Evolutionary conservation across 108 stramenopile genomes (phyloP), one percentile per base, ranked within the genome.

Genomic region (Cyclotella atomus): DNA sequence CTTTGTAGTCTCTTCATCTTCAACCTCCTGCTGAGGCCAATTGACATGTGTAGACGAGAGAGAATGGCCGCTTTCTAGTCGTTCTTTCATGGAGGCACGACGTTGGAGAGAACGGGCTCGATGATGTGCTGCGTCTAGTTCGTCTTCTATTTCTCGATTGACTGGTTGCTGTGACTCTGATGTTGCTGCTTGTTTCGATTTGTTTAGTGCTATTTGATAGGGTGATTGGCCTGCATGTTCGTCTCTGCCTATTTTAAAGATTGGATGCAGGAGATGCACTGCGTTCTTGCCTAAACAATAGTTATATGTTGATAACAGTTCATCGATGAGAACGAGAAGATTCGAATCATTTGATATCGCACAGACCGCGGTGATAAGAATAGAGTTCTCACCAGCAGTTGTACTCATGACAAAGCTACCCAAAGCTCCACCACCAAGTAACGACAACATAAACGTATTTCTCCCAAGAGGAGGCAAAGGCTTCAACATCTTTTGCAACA

Each of bases 251-350:
- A 82, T 65, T 72, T 86, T 65, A 73, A 91, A 95, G 59, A 95
- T 89, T 23, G 83, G 88, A 77, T 91, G 90, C 19, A 95, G 74
- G 17, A 68, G 34, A 65, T 95, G 91, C 0, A 92, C 93, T 24
- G 78, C 59, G 73, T 91, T 91, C 68, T 91, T 91, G 8, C 93
- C 93, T 55, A 83, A 62, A 28, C 7, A 3, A 29, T 15, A 35
- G 2, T 24, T 36, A 17, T 59, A 61, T 21, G 2, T 45, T 0
- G 0, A 45, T 0, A 34, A 24, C 24, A 32, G 28, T 38, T 21
- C 19, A 20, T 17, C 17, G n/a, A 25, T 21, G 4, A 2, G 4
- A 7, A 70, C 20, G 56, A 38, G 23, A 45, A n/a, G n/a, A n/a
- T n/a, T n/a, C n/a, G n/a, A n/a, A n/a, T n/a, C n/a, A n/a, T n/a